Evolutionary conservation across 768 basidiomycete genomes (phyloP).

Genomic region (Amanita molliuscula): DNA sequence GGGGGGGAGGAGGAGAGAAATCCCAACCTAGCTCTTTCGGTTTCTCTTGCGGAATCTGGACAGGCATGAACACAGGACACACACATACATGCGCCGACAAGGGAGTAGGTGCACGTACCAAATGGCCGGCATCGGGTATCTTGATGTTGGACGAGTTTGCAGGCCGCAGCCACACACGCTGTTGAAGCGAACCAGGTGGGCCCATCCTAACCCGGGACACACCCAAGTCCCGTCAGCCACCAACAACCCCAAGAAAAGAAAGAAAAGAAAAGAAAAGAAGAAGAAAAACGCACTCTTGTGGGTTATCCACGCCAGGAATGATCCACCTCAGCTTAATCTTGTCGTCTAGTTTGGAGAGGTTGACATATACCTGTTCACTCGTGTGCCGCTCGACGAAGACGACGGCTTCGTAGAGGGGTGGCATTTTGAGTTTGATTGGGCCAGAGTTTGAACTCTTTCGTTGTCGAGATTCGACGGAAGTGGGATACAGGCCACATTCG

Average conservation of each 20-base stretch:
- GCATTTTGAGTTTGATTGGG: constrained; percentile 52
- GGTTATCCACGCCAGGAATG: constrained; percentile 33
- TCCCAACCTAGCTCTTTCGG: constrained; percentile 20
- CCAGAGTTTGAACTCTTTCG: constrained; percentile 4
- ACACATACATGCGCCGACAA: not conserved
- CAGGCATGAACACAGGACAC: too few species aligned
- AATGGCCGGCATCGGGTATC: constrained; percentile 30
- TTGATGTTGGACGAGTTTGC: constrained; percentile 30
- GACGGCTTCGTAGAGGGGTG: constrained; percentile 52
- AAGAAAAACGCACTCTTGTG: constrained; percentile 18
- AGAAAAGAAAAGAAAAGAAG: not conserved
- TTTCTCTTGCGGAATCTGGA: constrained; percentile 31
- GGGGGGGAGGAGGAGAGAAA: not conserved
- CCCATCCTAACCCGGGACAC: constrained; percentile 24
- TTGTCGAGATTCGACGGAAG: constrained; percentile 14
- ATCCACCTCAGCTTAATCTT: constrained; percentile 45
- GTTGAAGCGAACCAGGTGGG: constrained; percentile 19
- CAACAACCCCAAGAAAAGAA: not conserved
- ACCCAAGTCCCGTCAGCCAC: not conserved
- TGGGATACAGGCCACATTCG: constrained; percentile 40
- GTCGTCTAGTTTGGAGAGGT: constrained; percentile 34
- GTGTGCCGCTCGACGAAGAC: constrained; percentile 42
- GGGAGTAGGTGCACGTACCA: constrained; percentile 20
- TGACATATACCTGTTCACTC: constrained; percentile 29
- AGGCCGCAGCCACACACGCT: constrained; percentile 34